phyloP scores from a whole-genome alignment of 352 stramenopile species.

The Phytophthora gonapodyides region DNA sequence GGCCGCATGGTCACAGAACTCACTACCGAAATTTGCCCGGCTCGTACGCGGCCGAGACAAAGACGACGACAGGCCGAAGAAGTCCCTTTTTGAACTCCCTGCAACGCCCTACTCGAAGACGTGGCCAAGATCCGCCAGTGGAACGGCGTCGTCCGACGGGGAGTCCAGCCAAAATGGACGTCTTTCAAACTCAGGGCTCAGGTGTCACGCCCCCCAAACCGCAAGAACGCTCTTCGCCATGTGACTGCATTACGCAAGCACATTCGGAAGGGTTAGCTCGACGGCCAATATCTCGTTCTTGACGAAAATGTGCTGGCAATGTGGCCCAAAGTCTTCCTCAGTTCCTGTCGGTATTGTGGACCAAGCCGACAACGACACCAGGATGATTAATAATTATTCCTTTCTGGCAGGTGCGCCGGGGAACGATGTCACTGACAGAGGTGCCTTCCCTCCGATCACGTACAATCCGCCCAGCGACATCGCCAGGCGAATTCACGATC shows the following conservation, averaged over 20 bases:
- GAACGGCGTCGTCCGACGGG: not conserved
- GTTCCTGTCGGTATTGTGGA: not conserved
- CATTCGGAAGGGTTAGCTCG: not conserved
- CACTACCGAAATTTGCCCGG: too few relatives aligned
- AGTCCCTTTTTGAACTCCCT: not conserved
- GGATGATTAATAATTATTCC: not conserved
- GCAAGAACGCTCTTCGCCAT: not conserved
- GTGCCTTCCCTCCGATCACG: not conserved
- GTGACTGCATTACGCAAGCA: not conserved
- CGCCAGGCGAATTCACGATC: not conserved
- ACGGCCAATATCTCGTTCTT: conserved; percentile 1
- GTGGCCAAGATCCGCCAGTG: not conserved
- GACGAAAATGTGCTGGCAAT: not conserved
- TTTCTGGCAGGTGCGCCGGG: not conserved
- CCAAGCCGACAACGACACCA: too few relatives aligned
- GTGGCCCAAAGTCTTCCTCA: not conserved
- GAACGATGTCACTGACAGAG: too few relatives aligned
- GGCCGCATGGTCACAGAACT: too few relatives aligned
- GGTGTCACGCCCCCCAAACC: not conserved
- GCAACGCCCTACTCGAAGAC: too few relatives aligned
- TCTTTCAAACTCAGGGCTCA: not conserved
- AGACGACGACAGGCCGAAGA: not conserved
- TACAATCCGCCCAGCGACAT: conserved; percentile 1
- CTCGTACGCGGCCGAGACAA: too few relatives aligned
- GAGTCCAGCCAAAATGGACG: not conserved